Percentiles rank a stretch among this genome's conserved stretches.
These are phyloP conservation scores for Xylaria grammica DNA, from an alignment of 495 filamentous ascomycete species.

Conservation along the genomic window DNA sequence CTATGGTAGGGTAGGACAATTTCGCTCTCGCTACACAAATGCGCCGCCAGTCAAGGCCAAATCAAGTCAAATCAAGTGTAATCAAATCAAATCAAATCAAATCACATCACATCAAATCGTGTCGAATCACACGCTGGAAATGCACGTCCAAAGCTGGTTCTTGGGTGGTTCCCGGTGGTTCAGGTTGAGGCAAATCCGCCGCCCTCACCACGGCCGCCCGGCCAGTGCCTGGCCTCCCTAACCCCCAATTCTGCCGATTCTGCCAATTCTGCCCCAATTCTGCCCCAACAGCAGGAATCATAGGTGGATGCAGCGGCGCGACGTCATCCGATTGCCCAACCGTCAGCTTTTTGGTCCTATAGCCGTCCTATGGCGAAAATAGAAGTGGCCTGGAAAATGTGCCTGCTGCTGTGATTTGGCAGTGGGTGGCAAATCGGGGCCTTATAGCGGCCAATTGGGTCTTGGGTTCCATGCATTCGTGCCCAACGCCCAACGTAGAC, in stretches of 20 bases:
- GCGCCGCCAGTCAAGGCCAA: background rate
- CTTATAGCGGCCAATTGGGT: constrained; percentile 16
- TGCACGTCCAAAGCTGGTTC: constrained; percentile 12
- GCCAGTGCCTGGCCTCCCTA: background rate
- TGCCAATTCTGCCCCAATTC: background rate
- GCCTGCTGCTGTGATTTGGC: constrained; percentile 22
- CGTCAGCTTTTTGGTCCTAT: constrained; percentile 1
- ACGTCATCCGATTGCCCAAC: constrained; percentile 29
- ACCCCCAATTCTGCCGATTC: background rate
- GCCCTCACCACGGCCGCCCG: background rate
- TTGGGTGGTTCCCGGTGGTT: constrained; percentile 20
- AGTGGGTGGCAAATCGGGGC: constrained; percentile 23
- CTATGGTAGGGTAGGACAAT: constrained; percentile 10
- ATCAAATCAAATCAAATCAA: background rate
- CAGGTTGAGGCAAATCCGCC: constrained; percentile 16
- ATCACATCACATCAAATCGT: constrained; percentile 11
- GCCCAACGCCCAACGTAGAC: constrained; percentile 24
- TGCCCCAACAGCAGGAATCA: constrained; percentile 5
- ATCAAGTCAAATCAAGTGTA: too few relatives aligned
- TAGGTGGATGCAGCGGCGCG: constrained; percentile 22
- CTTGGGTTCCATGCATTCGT: constrained; percentile 20
- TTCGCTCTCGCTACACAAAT: constrained; percentile 8
- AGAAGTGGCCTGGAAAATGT: constrained; percentile 6
- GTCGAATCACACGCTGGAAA: constrained; percentile 17
- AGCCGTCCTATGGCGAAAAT: background rate